These are phyloP conservation scores for Lupinus albus DNA, from an alignment of 306 rosid genomes.

Conservation along the genomic window DNA sequence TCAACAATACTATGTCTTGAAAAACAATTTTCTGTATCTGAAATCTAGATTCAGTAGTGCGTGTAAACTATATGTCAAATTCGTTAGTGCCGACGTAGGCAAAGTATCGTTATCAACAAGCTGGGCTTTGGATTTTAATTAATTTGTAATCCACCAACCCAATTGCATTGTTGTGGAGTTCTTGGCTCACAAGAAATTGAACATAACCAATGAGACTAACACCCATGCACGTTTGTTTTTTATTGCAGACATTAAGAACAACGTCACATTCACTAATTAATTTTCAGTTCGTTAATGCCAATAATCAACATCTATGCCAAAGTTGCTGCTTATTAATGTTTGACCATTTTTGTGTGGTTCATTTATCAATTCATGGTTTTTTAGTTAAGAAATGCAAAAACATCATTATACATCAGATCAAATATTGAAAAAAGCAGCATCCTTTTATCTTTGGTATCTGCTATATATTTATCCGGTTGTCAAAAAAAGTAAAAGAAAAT, in stretches of 20 bases:
- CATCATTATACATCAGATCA: neutral
- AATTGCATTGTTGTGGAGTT: neutral
- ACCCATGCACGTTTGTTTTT: neutral
- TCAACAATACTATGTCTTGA: too few species aligned
- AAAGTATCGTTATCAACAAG: constrained; percentile 20
- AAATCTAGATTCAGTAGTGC: too few species aligned
- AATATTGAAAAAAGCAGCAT: neutral
- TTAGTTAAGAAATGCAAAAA: neutral
- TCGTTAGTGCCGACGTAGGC: constrained; percentile 3
- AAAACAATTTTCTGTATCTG: too few species aligned
- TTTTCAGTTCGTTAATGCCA: constrained; percentile 12
- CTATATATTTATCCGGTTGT: neutral
- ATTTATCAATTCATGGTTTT: neutral
- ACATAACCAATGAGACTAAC: neutral
- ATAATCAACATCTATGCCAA: constrained; percentile 3
- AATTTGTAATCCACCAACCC: constrained; percentile 16
- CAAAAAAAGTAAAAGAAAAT: too few species aligned
- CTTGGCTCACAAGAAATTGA: constrained; percentile 39
- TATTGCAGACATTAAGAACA: neutral
- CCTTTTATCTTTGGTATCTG: neutral
- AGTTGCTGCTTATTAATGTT: neutral
- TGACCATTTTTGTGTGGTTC: neutral
- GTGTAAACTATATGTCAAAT: constrained; percentile 2
- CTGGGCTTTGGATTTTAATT: neutral
- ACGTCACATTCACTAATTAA: constrained; percentile 9